Percentiles rank a stretch among this genome's conserved stretches.
Conservation (phyloP, 371 early-diverging fungal species). For the Aphelidium insulamus region DNA sequence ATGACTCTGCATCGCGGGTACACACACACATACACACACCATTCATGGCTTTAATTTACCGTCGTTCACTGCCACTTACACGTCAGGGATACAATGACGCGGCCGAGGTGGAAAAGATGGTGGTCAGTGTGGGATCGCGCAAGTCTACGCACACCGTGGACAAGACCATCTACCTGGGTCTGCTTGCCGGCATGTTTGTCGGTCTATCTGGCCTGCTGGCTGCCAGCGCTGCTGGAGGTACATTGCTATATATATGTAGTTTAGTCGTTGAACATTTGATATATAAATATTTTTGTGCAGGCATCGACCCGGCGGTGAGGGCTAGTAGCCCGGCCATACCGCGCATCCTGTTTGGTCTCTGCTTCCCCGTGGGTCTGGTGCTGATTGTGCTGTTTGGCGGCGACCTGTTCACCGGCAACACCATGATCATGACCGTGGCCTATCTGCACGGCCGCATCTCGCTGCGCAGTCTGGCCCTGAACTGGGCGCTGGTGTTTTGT, state of each 20-base stretch:
- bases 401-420: conserved; percentile 10
- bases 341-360: conserved; percentile 4
- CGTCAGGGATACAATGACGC: too few relatives aligned
- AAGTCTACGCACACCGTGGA: too few relatives aligned
- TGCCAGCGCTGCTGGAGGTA: conserved; percentile 3
- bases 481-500: conserved; percentile 6
- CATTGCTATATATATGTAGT: too few relatives aligned
- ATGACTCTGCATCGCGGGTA: too few relatives aligned
- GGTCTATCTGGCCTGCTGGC: conserved; percentile 5
- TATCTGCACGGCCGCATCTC: conserved; percentile 3
- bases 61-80: too few relatives aligned
- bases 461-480: conserved; percentile 2
- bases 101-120: too few relatives aligned
- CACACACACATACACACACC: too few relatives aligned
- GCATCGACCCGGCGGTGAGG: conserved; percentile 2
- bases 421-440: conserved; percentile 7
- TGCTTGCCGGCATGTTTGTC: conserved; percentile 7
- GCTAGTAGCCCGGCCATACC: conserved; percentile 3
- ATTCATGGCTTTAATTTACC: too few relatives aligned
- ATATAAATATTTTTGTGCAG: too few relatives aligned
- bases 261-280: too few relatives aligned
- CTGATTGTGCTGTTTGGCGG: conserved; percentile 9
- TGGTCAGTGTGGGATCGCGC: too few relatives aligned
- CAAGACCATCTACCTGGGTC: conserved; percentile 3
- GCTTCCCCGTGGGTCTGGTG: conserved; percentile 6